Evolutionary conservation across 768 basidiomycete genomes (phyloP), one percentile per base, ranked within the genome.

Genomic region (Lactifluus volemus): DNA sequence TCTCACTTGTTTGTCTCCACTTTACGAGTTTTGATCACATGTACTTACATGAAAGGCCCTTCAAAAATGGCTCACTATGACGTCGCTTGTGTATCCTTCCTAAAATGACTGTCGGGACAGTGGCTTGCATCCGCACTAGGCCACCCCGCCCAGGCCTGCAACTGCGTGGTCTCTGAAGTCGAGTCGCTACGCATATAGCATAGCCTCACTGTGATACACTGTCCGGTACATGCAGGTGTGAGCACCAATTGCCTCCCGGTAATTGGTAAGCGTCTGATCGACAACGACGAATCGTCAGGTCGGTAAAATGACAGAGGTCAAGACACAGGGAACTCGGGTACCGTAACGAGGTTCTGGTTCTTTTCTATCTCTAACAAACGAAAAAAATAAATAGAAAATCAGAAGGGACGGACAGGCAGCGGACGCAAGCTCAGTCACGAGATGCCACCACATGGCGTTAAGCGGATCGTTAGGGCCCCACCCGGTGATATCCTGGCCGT

Each of bases 381-480:
- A 32, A 44, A 21, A 55, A 39, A 2, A 15, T 9, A 19, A n/a
- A 60, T 25, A 55, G 50, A n/a, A 25, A 21, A 25, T 19, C 19
- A 25, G n/a, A 17, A 49, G 25, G 30, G 50, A 53, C 3, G 54
- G 44, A 34, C 12, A 19, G 36, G 52, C 29, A 32, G 32, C 6
- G n/a, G 3, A 73, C 78, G 64, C 58, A 84, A 85, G 79, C 73
- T 89, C 86, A 9, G 88, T 89, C 47, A 90, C 85, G 49, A 71
- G 79, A 66, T 89, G 88, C 88, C 88, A 90, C 84, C 85, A 90
- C 11, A 88, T 89, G 7, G 86, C 86, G 63, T 90, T 90, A 63
- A 91, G 71, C 0, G 88, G 88, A 68, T 87, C 87, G 56, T 77
- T 75, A 3, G 73, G 69, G 30, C n/a, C 77, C 88, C 88, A 90